Base-by-base conservation (phyloP, 306 rosid species). In the Lathyrus tuberosus region DNA sequence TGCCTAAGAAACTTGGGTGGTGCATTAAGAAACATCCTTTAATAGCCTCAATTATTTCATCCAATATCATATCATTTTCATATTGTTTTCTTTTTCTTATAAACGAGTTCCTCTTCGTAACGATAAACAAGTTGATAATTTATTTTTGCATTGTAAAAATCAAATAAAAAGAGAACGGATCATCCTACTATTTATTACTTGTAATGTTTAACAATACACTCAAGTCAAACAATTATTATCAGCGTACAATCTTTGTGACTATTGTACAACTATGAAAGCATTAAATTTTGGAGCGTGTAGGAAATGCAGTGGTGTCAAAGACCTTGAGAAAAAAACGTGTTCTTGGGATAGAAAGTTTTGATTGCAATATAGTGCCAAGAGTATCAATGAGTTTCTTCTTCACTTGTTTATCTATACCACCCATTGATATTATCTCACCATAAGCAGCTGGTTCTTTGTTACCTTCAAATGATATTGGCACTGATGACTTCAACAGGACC, bases 381-480 rank as follows among this genome's bases (percentile, higher is more conserved):
- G 88, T 82, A 4, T 82, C 74, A 63, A 94, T 94, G 5, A 94
- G 72, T 59, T 81, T 82, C 80, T 79, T 91, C 88, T 90, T 94
- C 75, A 91, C 97, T 16, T 82, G 78, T 10, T 80, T 66, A 62
- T 87, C 80, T 13, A 94, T 86, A 31, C 97, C 98, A 10, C 98
- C 98, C 97, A 94, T 90, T 5, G 98, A 85, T 16, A 94, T 87
- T 62, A 94, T 64, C 75, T 94, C 98, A 0, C 81, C 97, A 20
- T 84, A 94, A 0, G 87, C 95, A 3, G 98, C 97, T 42, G 97
- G 76, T 28, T 87, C 85, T 52, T 81, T 87, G 77, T 81, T 94
- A 26, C 89, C 83, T 3, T 82, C 96, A 42, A 90, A 94, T 38
- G 89, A 83, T 81, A 94, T 94, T 28, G 79, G 75, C 80, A 94